Evolutionary conservation across 768 basidiomycete species (phyloP).

Genomic region (Tephrocybe rancida): DNA sequence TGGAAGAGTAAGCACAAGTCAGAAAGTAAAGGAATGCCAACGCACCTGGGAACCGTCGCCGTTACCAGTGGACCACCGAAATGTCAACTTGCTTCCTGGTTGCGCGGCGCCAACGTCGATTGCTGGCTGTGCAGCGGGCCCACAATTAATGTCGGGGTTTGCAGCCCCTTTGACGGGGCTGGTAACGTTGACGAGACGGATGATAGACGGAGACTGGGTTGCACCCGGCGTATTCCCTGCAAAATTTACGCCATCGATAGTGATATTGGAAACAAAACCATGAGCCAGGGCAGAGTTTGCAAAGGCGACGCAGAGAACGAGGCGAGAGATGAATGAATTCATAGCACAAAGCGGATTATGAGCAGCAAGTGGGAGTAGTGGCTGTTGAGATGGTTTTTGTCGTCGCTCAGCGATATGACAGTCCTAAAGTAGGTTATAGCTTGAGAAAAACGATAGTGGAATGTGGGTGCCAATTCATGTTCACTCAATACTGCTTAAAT

Average conservation of each 20-base stretch:
- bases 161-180: constrained; percentile 55
- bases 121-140: constrained; percentile 51
- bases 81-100: constrained; percentile 6
- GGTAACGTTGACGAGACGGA: constrained; percentile 40
- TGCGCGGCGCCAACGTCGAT: constrained; percentile 52
- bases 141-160: constrained; percentile 63
- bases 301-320: constrained; percentile 34
- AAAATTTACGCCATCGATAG: constrained; percentile 40
- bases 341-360: constrained; percentile 3
- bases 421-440: constrained; percentile 1
- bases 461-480: background rate
- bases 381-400: constrained; percentile 5
- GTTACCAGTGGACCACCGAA: no score
- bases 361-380: constrained; percentile 1
- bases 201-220: constrained; percentile 32
- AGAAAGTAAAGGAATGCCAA: background rate
- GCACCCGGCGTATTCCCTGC: constrained; percentile 34
- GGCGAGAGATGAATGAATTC: constrained; percentile 26
- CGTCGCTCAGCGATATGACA: constrained; percentile 21
- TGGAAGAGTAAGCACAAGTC: background rate
- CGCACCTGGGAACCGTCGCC: no score
- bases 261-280: constrained; percentile 40
- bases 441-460: no score
- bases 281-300: constrained; percentile 45
- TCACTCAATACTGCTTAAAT: no score